Evolutionary conservation across 2,329 filamentous ascomycete genomes (phyloP), one percentile per base, ranked within the genome.

Genomic region (Plenodomus biglobosus): DNA sequence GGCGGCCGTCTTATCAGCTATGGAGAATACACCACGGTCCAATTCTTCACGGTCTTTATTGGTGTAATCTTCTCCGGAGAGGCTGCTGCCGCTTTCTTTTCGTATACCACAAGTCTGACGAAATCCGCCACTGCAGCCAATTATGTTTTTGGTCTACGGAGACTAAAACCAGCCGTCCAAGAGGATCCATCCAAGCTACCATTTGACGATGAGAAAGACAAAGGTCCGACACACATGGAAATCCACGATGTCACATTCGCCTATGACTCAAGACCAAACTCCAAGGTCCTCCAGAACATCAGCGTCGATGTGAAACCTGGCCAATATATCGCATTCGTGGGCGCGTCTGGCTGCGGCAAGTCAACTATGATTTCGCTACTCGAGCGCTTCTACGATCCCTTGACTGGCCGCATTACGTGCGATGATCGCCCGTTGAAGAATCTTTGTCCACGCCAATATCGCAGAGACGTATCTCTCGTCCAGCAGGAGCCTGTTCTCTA

Each of bases 401-500:
- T 92, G 0, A 80, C 84, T 0, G 94, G 94, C 7, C 85, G 84
- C 7, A 80, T 99, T 39, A 88, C 83, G 50, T 79, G 95, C 20
- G 92, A 97, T 64, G 88, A 85, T 47, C 83, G 83, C 55, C 86
- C 95, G 54, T 89, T 97, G 61, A 85, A 84, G 48, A 78, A 78
- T 3, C 76, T 96, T 17, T 65, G 92, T 70, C 78, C 92, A 6
- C 91, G 89, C 72, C 85, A 92, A 46, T 96, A 96, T 75, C 86
- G 94, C 43, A 85, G 81, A 16, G 84, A 86, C 69, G 82, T 97
- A 55, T 87, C 92, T 0, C 85, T 99, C 8, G 92, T 99, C 13
- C 91, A 87, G 27, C 94, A 97, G 68, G 94, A 97, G 69, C 92
- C 94, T 0, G 96, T 92, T 0, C 76, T 99, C 0, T 99, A 96